phyloP scores from a whole-genome alignment of 345 rosid species.

The Camelina neglecta region DNA sequence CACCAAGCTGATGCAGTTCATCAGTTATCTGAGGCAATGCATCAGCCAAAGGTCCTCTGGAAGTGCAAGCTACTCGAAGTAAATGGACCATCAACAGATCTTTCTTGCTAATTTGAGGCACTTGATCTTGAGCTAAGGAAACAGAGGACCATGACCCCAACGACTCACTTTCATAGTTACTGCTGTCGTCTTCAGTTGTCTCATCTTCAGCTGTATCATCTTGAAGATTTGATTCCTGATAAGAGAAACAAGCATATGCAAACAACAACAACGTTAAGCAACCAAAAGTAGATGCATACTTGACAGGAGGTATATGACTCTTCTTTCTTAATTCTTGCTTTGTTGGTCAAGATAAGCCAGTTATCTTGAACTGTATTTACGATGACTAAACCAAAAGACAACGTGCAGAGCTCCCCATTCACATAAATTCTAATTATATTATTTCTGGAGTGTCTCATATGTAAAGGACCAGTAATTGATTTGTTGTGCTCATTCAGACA shows the following conservation, averaged over 20 bases:
- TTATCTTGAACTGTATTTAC: background rate
- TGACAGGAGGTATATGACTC: slow-evolving; percentile 18
- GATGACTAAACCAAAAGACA: slow-evolving; percentile 15
- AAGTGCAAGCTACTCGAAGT: slow-evolving; percentile 82
- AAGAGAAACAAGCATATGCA: slow-evolving; percentile 14
- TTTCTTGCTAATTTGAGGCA: slow-evolving; percentile 58
- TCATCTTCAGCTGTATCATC: slow-evolving; percentile 45
- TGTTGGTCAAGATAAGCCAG: slow-evolving; percentile 10
- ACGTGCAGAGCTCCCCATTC: background rate
- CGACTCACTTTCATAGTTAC: slow-evolving; percentile 50
- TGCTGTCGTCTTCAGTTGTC: slow-evolving; percentile 46
- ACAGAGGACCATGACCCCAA: slow-evolving; percentile 55
- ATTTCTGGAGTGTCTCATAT: slow-evolving; percentile 1
- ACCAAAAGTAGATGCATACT: slow-evolving; percentile 5
- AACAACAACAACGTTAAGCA: slow-evolving; percentile 8
- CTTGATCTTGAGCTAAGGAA: slow-evolving; percentile 53
- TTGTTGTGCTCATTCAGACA: background rate
- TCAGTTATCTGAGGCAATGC: slow-evolving; percentile 67
- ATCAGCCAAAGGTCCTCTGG: slow-evolving; percentile 71
- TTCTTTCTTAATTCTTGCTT: background rate
- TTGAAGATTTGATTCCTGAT: slow-evolving; percentile 25
- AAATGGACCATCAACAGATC: slow-evolving; percentile 90
- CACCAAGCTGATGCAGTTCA: slow-evolving; percentile 84
- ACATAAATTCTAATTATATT: slow-evolving; percentile 9
- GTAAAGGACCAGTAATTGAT: background rate